A percentile compares a stretch with the other conserved stretches of the same genome.
Conservation (phyloP, 2,329 filamentous ascomycete genomes). For the Penicillium sp. region DNA sequence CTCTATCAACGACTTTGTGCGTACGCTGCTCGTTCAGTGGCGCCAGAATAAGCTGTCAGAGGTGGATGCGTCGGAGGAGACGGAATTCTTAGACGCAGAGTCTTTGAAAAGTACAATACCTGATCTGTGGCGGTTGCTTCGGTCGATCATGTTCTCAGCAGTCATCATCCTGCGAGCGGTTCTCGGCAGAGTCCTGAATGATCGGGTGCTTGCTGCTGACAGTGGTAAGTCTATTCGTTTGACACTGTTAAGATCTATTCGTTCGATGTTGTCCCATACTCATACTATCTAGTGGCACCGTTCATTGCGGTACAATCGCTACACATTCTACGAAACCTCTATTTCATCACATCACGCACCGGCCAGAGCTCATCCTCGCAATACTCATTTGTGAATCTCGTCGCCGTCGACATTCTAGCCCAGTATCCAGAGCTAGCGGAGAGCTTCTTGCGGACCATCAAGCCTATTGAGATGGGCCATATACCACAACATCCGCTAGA, state of each 20-base stretch:
- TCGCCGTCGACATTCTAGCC: conserved; percentile 75
- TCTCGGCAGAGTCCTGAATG: conserved; percentile 61
- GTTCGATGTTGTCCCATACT: not conserved
- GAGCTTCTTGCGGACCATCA: conserved; percentile 63
- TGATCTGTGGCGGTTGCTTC: conserved; percentile 69
- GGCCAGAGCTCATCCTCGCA: conserved; percentile 73
- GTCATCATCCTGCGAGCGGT: conserved; percentile 72
- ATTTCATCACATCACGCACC: conserved; percentile 74
- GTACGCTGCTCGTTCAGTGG: conserved; percentile 68
- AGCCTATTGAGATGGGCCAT: conserved; percentile 50
- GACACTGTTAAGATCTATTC: no score
- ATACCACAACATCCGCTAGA: conserved; percentile 64
- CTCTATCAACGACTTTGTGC: conserved; percentile 63
- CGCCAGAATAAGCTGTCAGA: conserved; percentile 67
- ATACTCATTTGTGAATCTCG: conserved; percentile 78
- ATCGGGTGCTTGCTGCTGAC: conserved; percentile 52
- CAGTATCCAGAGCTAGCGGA: conserved; percentile 64
- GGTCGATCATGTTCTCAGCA: conserved; percentile 69
- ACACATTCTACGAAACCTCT: conserved; percentile 69
- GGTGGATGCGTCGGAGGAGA: conserved; percentile 66
- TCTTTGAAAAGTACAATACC: conserved; percentile 65
- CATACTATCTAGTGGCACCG: conserved; percentile 50
- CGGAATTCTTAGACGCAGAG: conserved; percentile 59
- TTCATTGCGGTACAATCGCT: conserved; percentile 67
- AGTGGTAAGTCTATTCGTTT: conserved; percentile 49